Percentiles rank a stretch among this genome's conserved stretches.
Conservation (phyloP, 2,329 filamentous ascomycete species). For the Huntiella decipiens region DNA sequence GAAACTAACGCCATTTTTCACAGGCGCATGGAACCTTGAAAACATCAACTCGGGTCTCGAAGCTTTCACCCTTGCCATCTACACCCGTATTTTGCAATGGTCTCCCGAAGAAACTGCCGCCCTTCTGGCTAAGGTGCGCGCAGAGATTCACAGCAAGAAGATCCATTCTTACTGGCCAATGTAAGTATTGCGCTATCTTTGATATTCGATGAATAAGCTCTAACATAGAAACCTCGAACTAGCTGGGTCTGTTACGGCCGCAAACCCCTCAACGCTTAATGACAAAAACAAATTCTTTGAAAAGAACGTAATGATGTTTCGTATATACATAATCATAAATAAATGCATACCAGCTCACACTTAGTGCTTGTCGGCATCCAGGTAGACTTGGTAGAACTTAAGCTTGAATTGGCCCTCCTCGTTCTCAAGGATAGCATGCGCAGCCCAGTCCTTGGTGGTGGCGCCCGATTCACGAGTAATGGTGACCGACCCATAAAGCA, state of each 20-base stretch:
- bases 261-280: not conserved
- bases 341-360: not conserved
- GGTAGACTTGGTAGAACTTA: slow-evolving; percentile 34
- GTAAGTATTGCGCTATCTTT: slow-evolving; percentile 14
- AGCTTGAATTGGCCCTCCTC: slow-evolving; percentile 32
- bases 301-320: slow-evolving; percentile 1
- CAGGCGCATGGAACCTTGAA: slow-evolving; percentile 16
- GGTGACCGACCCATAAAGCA: slow-evolving; percentile 18
- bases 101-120: slow-evolving; percentile 15
- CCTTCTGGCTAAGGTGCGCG: slow-evolving; percentile 16
- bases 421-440: slow-evolving; percentile 26
- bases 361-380: slow-evolving; percentile 17
- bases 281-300: not conserved
- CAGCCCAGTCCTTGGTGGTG: slow-evolving; percentile 29
- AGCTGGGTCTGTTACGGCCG: slow-evolving; percentile 2
- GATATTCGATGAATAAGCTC: no score
- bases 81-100: slow-evolving; percentile 19
- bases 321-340: not conserved
- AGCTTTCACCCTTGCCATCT: slow-evolving; percentile 17
- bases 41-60: slow-evolving; percentile 15
- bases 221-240: not conserved
- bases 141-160: slow-evolving; percentile 16
- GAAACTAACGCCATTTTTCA: not conserved
- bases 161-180: slow-evolving; percentile 19
- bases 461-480: slow-evolving; percentile 15